phyloP scores from a whole-genome alignment of 1,139 yeast genomes.

The Trichomonascaceae sp. region DNA sequence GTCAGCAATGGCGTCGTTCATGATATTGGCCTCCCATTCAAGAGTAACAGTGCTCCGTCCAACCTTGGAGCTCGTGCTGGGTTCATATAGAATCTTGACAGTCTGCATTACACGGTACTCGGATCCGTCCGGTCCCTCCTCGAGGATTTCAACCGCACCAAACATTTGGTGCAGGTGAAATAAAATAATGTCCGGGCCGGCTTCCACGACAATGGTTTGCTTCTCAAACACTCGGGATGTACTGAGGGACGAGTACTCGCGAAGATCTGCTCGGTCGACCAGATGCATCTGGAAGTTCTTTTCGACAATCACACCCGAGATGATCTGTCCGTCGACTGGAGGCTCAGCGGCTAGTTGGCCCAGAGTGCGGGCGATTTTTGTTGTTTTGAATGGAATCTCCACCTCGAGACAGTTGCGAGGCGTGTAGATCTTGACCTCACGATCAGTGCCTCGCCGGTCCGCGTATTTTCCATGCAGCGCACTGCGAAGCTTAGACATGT shows the following conservation, averaged over 20 bases:
- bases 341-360: constrained; percentile 53
- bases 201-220: constrained; percentile 65
- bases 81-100: constrained; percentile 21
- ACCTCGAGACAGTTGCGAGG: constrained; percentile 87
- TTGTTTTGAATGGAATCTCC: constrained; percentile 64
- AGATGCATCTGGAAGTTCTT: constrained; percentile 81
- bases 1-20: constrained; percentile 91
- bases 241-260: constrained; percentile 78
- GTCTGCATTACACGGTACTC: constrained; percentile 38
- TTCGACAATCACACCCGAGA: constrained; percentile 85
- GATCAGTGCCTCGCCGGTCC: constrained; percentile 68
- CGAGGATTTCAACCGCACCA: constrained; percentile 61
- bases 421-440: constrained; percentile 84
- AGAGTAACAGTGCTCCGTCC: no score
- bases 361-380: constrained; percentile 73
- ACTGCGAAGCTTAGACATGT: constrained; percentile 93
- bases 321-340: constrained; percentile 30
- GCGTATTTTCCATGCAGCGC: constrained; percentile 83
- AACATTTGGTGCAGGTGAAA: constrained; percentile 96
- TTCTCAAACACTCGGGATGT: constrained; percentile 77
- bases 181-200: constrained; percentile 63
- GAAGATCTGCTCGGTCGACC: constrained; percentile 71
- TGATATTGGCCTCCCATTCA: constrained; percentile 84
- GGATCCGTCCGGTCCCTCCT: constrained; percentile 35
- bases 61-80: constrained; percentile 11